Evolutionary conservation across 2,329 filamentous ascomycete genomes (phyloP).

Genomic region (Phaeosphaeriaceae sp.): DNA sequence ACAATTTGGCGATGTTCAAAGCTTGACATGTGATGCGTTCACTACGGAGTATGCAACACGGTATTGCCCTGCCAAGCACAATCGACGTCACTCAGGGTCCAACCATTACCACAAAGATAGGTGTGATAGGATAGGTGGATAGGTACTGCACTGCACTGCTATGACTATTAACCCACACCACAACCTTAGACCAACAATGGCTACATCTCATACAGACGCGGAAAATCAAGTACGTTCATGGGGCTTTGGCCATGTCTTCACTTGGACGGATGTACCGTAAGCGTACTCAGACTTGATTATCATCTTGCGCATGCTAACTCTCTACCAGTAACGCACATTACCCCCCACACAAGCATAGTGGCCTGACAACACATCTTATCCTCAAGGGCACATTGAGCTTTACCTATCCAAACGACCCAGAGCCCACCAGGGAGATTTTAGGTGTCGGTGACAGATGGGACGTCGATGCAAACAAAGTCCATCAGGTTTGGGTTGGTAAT

Average conservation of each 20-base stretch:
- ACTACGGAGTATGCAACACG: neutral
- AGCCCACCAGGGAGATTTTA: slow-evolving; percentile 63
- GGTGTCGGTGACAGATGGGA: slow-evolving; percentile 68
- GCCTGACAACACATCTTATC: slow-evolving; percentile 73
- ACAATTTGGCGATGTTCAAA: no score
- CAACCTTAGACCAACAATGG: slow-evolving; percentile 26
- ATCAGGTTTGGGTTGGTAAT: slow-evolving; percentile 73
- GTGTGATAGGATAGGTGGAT: no score
- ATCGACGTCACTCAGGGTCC: slow-evolving; percentile 26
- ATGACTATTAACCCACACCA: no score
- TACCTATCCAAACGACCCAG: slow-evolving; percentile 66
- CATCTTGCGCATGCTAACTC: slow-evolving; percentile 11
- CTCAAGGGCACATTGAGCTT: slow-evolving; percentile 69
- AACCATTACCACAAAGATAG: no score
- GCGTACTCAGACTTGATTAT: slow-evolving; percentile 36
- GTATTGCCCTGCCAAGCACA: slow-evolving; percentile 15
- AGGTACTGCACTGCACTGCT: no score
- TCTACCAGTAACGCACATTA: slow-evolving; percentile 69
- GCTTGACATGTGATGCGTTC: neutral
- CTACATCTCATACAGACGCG: slow-evolving; percentile 54
- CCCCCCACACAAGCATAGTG: slow-evolving; percentile 68
- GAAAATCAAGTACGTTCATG: slow-evolving; percentile 70
- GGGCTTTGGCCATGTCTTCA: slow-evolving; percentile 74
- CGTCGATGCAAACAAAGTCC: slow-evolving; percentile 67
- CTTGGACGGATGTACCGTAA: slow-evolving; percentile 74